phyloP scores from a whole-genome alignment of 2,329 filamentous ascomycete species.

The Sphaerulina populicola region DNA sequence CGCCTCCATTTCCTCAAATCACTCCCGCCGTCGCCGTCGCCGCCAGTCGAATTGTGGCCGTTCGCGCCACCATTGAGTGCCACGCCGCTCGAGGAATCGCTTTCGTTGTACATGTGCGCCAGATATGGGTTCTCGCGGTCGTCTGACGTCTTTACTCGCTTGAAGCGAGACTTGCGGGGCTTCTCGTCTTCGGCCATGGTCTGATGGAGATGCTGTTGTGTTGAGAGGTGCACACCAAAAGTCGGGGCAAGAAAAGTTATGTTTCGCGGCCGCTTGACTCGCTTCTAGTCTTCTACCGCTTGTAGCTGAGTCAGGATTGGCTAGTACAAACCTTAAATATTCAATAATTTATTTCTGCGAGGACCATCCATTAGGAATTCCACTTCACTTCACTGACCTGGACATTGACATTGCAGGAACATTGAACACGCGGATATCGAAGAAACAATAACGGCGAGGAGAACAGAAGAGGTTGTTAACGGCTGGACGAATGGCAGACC shows the following conservation, averaged over 20 bases:
- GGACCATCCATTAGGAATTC: too few species aligned
- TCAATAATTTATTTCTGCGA: too few species aligned
- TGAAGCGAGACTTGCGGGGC: constrained; percentile 28
- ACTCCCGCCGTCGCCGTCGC: neutral
- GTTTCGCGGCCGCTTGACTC: neutral
- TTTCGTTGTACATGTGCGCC: constrained; percentile 65
- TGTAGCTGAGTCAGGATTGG: neutral
- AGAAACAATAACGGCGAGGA: too few species aligned
- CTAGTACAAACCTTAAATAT: too few species aligned
- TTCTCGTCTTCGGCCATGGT: constrained; percentile 40
- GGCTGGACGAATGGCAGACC: constrained; percentile 3
- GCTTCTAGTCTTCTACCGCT: too few species aligned
- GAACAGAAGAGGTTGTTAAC: too few species aligned
- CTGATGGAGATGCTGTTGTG: constrained; percentile 1
- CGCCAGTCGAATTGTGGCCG: constrained; percentile 5
- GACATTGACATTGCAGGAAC: too few species aligned
- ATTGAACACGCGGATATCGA: too few species aligned
- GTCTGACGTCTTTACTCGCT: constrained; percentile 49
- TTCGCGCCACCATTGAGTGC: constrained; percentile 26
- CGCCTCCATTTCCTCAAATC: constrained; percentile 59
- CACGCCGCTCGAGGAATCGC: constrained; percentile 31
- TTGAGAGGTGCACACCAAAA: neutral
- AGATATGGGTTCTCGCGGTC: constrained; percentile 75
- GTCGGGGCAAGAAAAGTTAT: neutral
- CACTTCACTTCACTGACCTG: too few species aligned